phyloP scores from a whole-genome alignment of 805 yeast genomes.

The Teunomyces aglyptinius region DNA sequence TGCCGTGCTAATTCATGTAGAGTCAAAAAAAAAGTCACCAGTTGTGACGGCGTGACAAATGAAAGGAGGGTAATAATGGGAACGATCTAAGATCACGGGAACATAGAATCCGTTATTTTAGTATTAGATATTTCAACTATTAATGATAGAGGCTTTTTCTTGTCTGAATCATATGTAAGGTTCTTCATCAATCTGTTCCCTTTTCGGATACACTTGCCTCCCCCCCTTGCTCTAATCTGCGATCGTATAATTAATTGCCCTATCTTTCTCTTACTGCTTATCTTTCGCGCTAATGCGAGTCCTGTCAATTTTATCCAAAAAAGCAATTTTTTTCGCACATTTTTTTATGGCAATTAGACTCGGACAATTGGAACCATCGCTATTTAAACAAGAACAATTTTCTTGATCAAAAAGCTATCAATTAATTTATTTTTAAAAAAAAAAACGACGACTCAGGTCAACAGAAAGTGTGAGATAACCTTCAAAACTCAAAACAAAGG shows the following conservation, averaged over 20 bases:
- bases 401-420: not conserved
- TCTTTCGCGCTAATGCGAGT: constrained; percentile 3
- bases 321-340: constrained; percentile 2
- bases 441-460: not conserved
- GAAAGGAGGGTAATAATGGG: not conserved
- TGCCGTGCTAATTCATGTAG: not conserved
- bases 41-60: not conserved
- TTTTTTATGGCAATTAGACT: constrained; percentile 3
- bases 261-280: not conserved
- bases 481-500: not conserved
- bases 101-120: no score
- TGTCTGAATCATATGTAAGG: no score
- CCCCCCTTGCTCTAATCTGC: not conserved
- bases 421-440: not conserved
- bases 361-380: constrained; percentile 4
- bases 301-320: constrained; percentile 1
- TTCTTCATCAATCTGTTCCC: no score
- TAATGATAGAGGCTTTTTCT: no score
- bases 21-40: constrained; percentile 3
- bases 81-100: not conserved
- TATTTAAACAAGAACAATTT: not conserved
- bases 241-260: not conserved
- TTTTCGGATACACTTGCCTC: not conserved
- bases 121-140: no score
- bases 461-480: constrained; percentile 7